Percentiles rank a stretch among this genome's conserved stretches.
phyloP scores from a whole-genome alignment of 768 basidiomycete species.

The Mycena galericulata region DNA sequence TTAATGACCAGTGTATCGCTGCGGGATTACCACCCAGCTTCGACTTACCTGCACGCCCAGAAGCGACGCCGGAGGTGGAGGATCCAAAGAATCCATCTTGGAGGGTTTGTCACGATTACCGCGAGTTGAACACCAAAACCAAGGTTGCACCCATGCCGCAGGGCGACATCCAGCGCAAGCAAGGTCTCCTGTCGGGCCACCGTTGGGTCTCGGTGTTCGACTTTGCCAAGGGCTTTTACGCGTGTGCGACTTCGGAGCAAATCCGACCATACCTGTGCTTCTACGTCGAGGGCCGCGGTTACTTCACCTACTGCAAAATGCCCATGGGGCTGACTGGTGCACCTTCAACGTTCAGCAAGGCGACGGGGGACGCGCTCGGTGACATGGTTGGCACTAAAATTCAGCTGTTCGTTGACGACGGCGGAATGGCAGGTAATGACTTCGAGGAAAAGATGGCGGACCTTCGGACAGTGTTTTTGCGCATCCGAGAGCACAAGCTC shows the following conservation, averaged over 20 bases:
- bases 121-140: conserved; percentile 45
- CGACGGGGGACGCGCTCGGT: conserved; percentile 39
- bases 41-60: conserved; percentile 34
- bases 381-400: conserved; percentile 40
- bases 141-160: conserved; percentile 46
- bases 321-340: conserved; percentile 55
- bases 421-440: conserved; percentile 43
- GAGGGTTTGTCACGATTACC: conserved; percentile 55
- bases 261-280: conserved; percentile 47
- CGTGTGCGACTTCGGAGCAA: conserved; percentile 31
- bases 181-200: conserved; percentile 49
- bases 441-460: conserved; percentile 44
- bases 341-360: conserved; percentile 47
- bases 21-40: conserved; percentile 39
- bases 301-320: conserved; percentile 48
- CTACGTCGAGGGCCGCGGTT: conserved; percentile 52
- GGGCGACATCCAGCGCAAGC: conserved; percentile 53
- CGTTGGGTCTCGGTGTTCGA: conserved; percentile 50
- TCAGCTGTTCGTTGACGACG: conserved; percentile 54
- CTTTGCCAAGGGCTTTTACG: conserved; percentile 52
- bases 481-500: conserved; percentile 42
- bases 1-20: conserved; percentile 48
- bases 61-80: background rate
- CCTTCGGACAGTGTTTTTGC: conserved; percentile 39
- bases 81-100: conserved; percentile 41